Evolutionary conservation across 164 flowering plant species (phyloP), one percentile per base, ranked within the genome.

Genomic region (Macadamia tetraphylla): DNA sequence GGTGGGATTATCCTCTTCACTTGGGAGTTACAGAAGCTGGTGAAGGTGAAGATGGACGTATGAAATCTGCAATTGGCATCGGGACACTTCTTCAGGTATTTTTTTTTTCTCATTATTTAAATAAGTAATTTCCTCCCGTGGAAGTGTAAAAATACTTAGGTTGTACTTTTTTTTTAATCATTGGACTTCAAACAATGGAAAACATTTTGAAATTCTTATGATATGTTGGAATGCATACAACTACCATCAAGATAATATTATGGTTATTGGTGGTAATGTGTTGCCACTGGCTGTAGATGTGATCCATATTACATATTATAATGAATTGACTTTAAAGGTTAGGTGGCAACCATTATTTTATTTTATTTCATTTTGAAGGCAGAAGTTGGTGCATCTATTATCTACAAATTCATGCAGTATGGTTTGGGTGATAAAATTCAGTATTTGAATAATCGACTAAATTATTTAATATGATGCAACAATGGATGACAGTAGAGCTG

Each of bases 11-110:
- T 76, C 98, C 98, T 42, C 73, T 94, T 62, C 98, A 94, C 74
- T 79, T 94, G 74, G 98, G 98, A 74, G 98, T 94, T 51, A 94
- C 98, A 64, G 98, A 94, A 85, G 98, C 98, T 74, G 98, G 98
- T 80, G 98, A 94, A 81, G 98, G 98, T 74, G 98, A 94, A 80
- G 98, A 94, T 84, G 98, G 98, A 44, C 78, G 98, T 60, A 94
- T 94, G 98, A 94, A 94, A 79, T 94, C 98, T 73, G 94, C 98
- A 42, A 94, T 94, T 77, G 98, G 98, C 62, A 91, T 94, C 75
- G 98, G 98, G 69, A 94, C 97, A 49, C 96, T 94, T 77, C 96
- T 94, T 69, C 97, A 88, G 96, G 98, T 94, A 76, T 3, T 43
- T 18, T 23, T 23, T 23, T 23, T 23, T 23, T 23, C 23, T 23